Conservation (phyloP, 2,329 filamentous ascomycete genomes). For the Aspergillus candidus region DNA sequence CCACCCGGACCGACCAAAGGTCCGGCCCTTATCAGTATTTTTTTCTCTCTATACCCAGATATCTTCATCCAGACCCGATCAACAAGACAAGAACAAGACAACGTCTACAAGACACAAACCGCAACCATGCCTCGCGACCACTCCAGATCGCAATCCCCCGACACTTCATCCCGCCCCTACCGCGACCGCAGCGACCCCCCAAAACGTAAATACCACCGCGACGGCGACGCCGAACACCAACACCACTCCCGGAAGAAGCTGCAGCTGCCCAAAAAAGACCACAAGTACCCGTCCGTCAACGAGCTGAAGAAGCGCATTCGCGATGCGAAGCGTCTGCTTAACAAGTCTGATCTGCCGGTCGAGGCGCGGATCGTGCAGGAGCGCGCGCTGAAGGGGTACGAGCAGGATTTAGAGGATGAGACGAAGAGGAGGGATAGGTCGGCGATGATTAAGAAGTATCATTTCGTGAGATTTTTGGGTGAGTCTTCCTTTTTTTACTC, state of each 20-base stretch:
- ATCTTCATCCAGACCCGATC: neutral
- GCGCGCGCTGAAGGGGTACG: constrained; percentile 51
- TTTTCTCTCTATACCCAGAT: no score
- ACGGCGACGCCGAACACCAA: constrained; percentile 19
- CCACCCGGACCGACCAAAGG: no score
- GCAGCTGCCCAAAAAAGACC: constrained; percentile 19
- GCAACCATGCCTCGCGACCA: constrained; percentile 13
- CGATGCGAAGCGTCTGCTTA: constrained; percentile 49
- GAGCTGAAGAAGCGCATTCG: constrained; percentile 53
- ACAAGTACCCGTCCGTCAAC: constrained; percentile 36
- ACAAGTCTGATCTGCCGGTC: constrained; percentile 46
- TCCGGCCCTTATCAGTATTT: no score
- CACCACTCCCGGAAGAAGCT: constrained; percentile 25
- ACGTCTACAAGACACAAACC: neutral
- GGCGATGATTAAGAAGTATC: constrained; percentile 56
- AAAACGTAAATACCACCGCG: constrained; percentile 27
- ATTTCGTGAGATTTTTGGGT: constrained; percentile 62
- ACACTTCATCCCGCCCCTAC: constrained; percentile 1
- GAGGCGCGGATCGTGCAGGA: constrained; percentile 54
- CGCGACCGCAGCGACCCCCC: constrained; percentile 15
- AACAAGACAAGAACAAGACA: constrained; percentile 5
- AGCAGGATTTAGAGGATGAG: constrained; percentile 50
- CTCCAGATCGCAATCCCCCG: constrained; percentile 6
- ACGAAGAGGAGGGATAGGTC: constrained; percentile 45
- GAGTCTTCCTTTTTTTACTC: constrained; percentile 5